phyloP scores from a whole-genome alignment of 345 rosid genomes.

The Salix viminalis region DNA sequence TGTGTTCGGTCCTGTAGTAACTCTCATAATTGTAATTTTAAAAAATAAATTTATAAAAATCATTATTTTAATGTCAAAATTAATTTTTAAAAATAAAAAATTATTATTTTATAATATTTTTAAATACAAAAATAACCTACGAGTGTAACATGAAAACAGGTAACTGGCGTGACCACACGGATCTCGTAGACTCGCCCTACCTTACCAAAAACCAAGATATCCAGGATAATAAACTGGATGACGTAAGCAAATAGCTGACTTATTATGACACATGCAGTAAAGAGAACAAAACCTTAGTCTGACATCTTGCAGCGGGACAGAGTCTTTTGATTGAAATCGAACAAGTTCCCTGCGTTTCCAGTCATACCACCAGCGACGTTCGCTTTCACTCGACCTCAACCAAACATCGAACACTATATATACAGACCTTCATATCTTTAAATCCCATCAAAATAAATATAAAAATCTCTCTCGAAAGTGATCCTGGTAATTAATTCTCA shows the following conservation, averaged over 20 bases:
- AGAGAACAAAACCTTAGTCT: background rate
- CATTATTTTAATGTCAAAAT: no score
- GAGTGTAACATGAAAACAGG: no score
- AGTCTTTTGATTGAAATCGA: background rate
- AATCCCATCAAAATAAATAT: background rate
- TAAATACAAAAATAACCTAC: no score
- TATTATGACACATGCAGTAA: background rate
- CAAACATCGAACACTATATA: background rate
- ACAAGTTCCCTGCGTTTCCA: background rate
- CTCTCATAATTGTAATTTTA: no score
- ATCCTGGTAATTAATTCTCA: background rate
- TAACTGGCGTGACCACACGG: background rate
- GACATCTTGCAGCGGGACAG: background rate
- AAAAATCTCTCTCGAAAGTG: background rate
- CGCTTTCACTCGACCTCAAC: background rate
- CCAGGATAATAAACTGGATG: background rate
- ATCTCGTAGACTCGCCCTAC: background rate
- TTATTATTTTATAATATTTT: no score
- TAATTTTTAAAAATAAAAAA: no score
- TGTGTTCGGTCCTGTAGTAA: no score
- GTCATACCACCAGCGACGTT: background rate
- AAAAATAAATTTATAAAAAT: no score
- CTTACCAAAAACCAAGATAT: background rate
- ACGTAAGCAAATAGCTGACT: background rate
- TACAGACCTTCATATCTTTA: background rate